These are phyloP conservation scores for Saccharomycopsis vini DNA, from an alignment of 805 yeast genomes.

Conservation along the genomic window DNA sequence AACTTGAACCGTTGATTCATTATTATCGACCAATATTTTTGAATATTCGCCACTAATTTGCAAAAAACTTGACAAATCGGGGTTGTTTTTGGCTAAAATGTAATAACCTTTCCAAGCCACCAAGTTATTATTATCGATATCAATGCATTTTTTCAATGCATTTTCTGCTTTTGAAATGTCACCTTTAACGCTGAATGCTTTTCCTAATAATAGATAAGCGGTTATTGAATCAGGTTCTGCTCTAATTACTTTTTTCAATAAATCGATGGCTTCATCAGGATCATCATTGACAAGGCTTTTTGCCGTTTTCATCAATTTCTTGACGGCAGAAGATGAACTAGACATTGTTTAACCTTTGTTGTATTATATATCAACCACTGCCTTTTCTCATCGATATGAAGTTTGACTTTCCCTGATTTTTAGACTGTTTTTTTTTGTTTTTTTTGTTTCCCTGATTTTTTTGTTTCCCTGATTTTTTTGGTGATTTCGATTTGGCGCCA, in stretches of 20 bases:
- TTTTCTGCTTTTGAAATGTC: constrained; percentile 32
- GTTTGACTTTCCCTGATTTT: no score
- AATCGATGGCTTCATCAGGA: constrained; percentile 51
- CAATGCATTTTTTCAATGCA: constrained; percentile 42
- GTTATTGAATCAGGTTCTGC: constrained; percentile 49
- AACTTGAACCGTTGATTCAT: constrained; percentile 32
- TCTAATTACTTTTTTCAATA: constrained; percentile 46
- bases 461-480: no score
- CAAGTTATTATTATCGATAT: constrained; percentile 40
- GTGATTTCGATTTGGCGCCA: no score
- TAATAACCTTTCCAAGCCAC: constrained; percentile 80
- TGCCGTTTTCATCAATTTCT: constrained; percentile 42
- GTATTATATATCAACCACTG: no score
- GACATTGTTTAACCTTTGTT: no score
- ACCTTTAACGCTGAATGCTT: constrained; percentile 44
- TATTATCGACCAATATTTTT: constrained; percentile 32
- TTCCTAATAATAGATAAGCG: constrained; percentile 67
- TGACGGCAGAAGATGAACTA: no score
- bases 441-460: no score
- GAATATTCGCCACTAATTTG: constrained; percentile 37
- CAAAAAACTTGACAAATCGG: constrained; percentile 39
- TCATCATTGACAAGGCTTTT: constrained; percentile 46
- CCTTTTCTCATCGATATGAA: no score
- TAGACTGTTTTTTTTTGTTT: no score
- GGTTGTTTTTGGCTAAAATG: constrained; percentile 32